phyloP scores from a whole-genome alignment of 345 rosid species.

The Pugionium dolabratum region DNA sequence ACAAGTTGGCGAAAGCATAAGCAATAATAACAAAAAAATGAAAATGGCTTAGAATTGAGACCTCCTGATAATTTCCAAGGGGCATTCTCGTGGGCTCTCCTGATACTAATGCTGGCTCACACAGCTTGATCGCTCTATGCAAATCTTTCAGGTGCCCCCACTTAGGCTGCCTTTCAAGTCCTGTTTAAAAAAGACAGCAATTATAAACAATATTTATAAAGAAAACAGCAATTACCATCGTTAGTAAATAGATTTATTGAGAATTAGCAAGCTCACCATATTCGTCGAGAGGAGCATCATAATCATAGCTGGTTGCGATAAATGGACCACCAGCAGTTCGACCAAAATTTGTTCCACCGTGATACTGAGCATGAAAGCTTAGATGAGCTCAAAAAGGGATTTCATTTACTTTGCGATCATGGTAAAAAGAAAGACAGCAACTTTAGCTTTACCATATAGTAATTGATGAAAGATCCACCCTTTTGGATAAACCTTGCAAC shows the following conservation, averaged over 20 bases:
- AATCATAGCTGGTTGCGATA: slow-evolving; percentile 96
- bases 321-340: slow-evolving; percentile 99
- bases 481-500: slow-evolving; percentile 96
- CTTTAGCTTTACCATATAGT: slow-evolving; percentile 73
- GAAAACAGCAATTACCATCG: slow-evolving; percentile 7
- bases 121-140: slow-evolving; percentile 88
- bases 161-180: slow-evolving; percentile 89
- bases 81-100: slow-evolving; percentile 61
- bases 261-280: slow-evolving; percentile 59
- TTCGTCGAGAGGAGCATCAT: slow-evolving; percentile 97
- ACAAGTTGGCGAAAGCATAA: slow-evolving; percentile 18
- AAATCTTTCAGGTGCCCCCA: slow-evolving; percentile 99
- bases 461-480: slow-evolving; percentile 92
- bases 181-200: slow-evolving; percentile 41
- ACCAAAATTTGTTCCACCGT: slow-evolving; percentile 99
- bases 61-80: slow-evolving; percentile 95
- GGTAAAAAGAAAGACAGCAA: slow-evolving; percentile 14
- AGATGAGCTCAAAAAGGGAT: slow-evolving; percentile 21
- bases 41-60: slow-evolving; percentile 28
- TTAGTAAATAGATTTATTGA: neutral
- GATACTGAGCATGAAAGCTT: slow-evolving; percentile 55
- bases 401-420: slow-evolving; percentile 18
- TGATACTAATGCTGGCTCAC: slow-evolving; percentile 83
- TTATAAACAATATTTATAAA: slow-evolving; percentile 5
- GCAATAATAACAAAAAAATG: neutral